Conservation (phyloP, 495 filamentous ascomycete species). For the Cenococcum geophilum region DNA sequence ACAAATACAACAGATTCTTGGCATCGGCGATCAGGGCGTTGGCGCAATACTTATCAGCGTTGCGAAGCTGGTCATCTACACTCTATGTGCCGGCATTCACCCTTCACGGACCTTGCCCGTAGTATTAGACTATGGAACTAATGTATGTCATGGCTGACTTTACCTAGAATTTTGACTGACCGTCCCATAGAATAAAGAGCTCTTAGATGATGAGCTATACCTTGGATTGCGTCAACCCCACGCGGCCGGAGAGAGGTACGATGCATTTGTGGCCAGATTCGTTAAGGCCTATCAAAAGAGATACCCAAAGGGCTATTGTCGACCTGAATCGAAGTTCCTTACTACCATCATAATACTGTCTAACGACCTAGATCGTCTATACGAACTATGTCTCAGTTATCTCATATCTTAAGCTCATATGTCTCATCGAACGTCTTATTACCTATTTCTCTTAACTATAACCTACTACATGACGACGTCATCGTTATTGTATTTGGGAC, state of each 20-base stretch:
- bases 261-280: constrained; percentile 70
- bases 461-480: too few species aligned
- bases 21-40: constrained; percentile 88
- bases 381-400: too few species aligned
- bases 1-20: constrained; percentile 57
- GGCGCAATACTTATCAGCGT: constrained; percentile 80
- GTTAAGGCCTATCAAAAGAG: constrained; percentile 58
- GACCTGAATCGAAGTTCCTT: too few species aligned
- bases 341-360: too few species aligned
- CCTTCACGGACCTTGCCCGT: constrained; percentile 74
- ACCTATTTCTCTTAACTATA: too few species aligned
- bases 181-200: constrained; percentile 54
- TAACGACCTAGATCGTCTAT: too few species aligned
- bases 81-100: constrained; percentile 78
- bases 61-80: constrained; percentile 77
- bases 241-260: constrained; percentile 66
- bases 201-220: constrained; percentile 76
- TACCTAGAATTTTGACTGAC: constrained; percentile 15
- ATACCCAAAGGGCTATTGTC: constrained; percentile 73
- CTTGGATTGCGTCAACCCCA: constrained; percentile 65
- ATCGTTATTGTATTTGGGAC: too few species aligned
- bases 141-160: constrained; percentile 41
- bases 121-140: constrained; percentile 80
- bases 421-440: too few species aligned
- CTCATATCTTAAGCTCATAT: too few species aligned